Conservation (phyloP, 129 eudicot species). For the Chrysanthemum seticuspe region DNA sequence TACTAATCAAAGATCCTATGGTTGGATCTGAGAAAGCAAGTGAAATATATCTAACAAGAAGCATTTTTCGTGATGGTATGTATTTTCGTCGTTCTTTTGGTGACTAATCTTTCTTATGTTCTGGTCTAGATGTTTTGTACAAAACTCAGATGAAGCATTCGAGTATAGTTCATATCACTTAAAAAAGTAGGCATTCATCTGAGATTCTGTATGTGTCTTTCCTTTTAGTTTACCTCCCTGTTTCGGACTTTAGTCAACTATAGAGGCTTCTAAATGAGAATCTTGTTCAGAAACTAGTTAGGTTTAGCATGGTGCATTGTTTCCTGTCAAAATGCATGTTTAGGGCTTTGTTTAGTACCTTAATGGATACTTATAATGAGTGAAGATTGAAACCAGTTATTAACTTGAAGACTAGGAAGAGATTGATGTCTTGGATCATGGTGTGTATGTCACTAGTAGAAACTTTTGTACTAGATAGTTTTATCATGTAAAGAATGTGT, state of each 20-base stretch:
- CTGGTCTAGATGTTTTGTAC: slow-evolving; percentile 4
- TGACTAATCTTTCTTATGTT: slow-evolving; percentile 2
- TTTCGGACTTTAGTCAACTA: slow-evolving; percentile 9
- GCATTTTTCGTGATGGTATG: slow-evolving; percentile 14
- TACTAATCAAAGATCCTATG: slow-evolving; percentile 7
- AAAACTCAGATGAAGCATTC: too few species aligned
- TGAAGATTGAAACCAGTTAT: slow-evolving; percentile 24
- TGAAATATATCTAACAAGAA: slow-evolving; percentile 27
- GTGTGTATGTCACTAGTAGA: slow-evolving; percentile 17
- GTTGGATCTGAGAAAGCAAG: neutral
- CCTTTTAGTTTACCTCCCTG: slow-evolving; percentile 19
- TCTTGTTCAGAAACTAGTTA: slow-evolving; percentile 12
- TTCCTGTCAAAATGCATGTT: neutral
- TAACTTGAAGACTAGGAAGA: slow-evolving; percentile 10
- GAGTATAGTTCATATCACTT: slow-evolving; percentile 13
- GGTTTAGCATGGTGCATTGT: slow-evolving; percentile 1
- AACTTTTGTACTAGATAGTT: slow-evolving; percentile 3
- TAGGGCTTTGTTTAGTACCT: slow-evolving; percentile 12
- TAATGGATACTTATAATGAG: slow-evolving; percentile 12
- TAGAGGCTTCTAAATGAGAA: slow-evolving; percentile 19
- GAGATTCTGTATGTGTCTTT: slow-evolving; percentile 11
- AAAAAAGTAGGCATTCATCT: slow-evolving; percentile 10
- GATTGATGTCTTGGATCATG: slow-evolving; percentile 10
- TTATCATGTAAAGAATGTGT: slow-evolving; percentile 23
- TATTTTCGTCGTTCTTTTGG: slow-evolving; percentile 10